These are phyloP conservation scores for Sordaria brevicollis DNA, from an alignment of 495 filamentous ascomycete species.

Conservation along the genomic window DNA sequence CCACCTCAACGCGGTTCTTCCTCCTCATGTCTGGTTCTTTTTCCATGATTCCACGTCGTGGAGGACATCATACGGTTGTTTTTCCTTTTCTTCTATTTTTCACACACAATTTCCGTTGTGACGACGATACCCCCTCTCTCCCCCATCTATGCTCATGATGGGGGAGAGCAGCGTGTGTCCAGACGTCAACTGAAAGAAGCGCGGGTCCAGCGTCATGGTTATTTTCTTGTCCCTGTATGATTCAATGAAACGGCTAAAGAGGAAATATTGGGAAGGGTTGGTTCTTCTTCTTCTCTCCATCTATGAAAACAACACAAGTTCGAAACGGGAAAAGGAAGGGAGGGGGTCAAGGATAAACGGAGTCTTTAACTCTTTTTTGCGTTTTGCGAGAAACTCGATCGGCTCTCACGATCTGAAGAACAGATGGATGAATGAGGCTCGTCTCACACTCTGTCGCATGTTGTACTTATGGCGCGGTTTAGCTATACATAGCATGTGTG, in stretches of 20 bases:
- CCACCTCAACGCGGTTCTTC: slow-evolving; percentile 6
- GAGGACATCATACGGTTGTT: slow-evolving; percentile 5
- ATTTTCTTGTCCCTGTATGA: slow-evolving; percentile 6
- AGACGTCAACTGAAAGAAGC: neutral
- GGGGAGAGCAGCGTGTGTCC: neutral
- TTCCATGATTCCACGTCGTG: slow-evolving; percentile 26
- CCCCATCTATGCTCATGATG: no score
- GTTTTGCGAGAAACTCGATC: neutral
- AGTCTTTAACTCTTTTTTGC: neutral
- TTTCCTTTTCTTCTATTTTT: slow-evolving; percentile 1
- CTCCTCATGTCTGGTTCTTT: slow-evolving; percentile 5
- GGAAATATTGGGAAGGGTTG: neutral
- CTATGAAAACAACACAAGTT: neutral
- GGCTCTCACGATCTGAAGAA: neutral
- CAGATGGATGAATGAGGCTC: neutral
- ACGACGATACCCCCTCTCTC: slow-evolving; percentile 9
- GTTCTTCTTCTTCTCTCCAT: no score
- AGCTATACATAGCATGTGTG: neutral
- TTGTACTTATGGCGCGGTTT: neutral
- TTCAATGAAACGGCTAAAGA: slow-evolving; percentile 3
- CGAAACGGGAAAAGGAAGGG: neutral
- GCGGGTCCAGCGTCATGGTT: neutral
- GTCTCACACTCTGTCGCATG: no score
- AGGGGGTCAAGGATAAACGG: neutral
- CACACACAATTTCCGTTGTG: neutral